Conservation (phyloP, 2,329 filamentous ascomycete species). For the Aspergillus costaricaensis region DNA sequence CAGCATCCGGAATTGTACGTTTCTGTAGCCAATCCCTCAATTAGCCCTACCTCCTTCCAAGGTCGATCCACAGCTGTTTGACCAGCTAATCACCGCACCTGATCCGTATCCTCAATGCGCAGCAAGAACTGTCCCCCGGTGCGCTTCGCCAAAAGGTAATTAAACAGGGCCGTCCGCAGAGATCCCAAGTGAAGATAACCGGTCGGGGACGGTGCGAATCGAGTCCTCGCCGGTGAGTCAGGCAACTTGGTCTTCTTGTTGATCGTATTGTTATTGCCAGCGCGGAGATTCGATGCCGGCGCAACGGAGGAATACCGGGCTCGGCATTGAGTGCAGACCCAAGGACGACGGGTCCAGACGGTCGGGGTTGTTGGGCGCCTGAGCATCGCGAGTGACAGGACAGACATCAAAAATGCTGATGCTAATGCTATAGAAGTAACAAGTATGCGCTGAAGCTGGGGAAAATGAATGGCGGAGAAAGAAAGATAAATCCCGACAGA, state of each 20-base stretch:
- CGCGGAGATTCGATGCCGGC: conserved; percentile 25
- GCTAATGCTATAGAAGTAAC: background rate
- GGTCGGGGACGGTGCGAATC: conserved; percentile 94
- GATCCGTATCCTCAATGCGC: conserved; percentile 93
- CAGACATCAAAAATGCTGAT: background rate
- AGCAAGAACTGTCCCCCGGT: conserved; percentile 89
- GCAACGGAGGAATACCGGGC: conserved; percentile 33
- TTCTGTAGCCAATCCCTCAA: conserved; percentile 58
- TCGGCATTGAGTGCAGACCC: conserved; percentile 41
- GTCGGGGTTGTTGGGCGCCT: conserved; percentile 24
- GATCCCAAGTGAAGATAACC: conserved; percentile 92
- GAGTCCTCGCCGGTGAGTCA: conserved; percentile 67
- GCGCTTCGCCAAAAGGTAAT: conserved; percentile 83
- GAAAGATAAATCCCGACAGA: conserved; percentile 5
- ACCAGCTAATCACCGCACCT: conserved; percentile 55
- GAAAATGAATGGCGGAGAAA: background rate
- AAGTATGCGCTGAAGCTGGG: background rate
- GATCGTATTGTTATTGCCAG: conserved; percentile 10
- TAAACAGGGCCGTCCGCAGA: conserved; percentile 89
- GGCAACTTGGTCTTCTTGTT: conserved; percentile 45
- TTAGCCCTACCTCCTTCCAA: conserved; percentile 5
- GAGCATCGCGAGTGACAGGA: conserved; percentile 26
- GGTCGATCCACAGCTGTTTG: background rate
- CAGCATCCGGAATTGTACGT: conserved; percentile 77
- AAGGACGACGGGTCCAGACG: conserved; percentile 34